Evolutionary conservation across 2,329 filamentous ascomycete genomes (phyloP).

Genomic region (Apiospora koreana): DNA sequence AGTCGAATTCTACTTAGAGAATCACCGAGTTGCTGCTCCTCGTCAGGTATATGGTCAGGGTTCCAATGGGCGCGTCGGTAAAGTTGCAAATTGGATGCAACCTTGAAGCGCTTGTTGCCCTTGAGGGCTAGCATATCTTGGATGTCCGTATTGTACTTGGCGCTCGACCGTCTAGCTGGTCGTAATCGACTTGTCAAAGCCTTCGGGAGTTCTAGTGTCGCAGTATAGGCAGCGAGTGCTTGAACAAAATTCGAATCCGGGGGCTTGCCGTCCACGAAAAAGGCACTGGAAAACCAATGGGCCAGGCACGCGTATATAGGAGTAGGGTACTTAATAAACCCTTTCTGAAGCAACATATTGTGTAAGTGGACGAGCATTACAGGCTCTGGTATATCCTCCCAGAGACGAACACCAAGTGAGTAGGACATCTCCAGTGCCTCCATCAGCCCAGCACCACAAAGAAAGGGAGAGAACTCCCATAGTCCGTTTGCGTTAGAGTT

Average conservation of each 20-base stretch:
- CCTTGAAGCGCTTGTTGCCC: too few relatives aligned
- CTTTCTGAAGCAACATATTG: not conserved
- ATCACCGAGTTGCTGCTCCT: too few relatives aligned
- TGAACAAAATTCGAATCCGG: not conserved
- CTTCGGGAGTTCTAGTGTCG: too few relatives aligned
- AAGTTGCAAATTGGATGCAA: too few relatives aligned
- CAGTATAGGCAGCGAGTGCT: not conserved
- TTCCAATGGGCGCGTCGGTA: too few relatives aligned
- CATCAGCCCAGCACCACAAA: not conserved
- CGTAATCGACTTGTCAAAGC: too few relatives aligned
- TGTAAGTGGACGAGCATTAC: not conserved
- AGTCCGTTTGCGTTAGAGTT: not conserved
- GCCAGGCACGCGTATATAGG: not conserved
- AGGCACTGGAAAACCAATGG: not conserved
- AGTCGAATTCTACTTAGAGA: too few relatives aligned
- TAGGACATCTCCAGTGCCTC: not conserved
- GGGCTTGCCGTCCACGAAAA: not conserved
- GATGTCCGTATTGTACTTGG: too few relatives aligned
- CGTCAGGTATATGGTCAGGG: too few relatives aligned
- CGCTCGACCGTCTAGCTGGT: too few relatives aligned
- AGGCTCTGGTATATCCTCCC: not conserved
- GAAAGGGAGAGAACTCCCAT: not conserved
- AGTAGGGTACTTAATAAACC: not conserved
- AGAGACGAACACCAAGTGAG: not conserved
- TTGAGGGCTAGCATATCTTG: too few relatives aligned